Evolutionary conservation across 257 asterid genomes (phyloP).

Genomic region (Solanum chmielewskii): DNA sequence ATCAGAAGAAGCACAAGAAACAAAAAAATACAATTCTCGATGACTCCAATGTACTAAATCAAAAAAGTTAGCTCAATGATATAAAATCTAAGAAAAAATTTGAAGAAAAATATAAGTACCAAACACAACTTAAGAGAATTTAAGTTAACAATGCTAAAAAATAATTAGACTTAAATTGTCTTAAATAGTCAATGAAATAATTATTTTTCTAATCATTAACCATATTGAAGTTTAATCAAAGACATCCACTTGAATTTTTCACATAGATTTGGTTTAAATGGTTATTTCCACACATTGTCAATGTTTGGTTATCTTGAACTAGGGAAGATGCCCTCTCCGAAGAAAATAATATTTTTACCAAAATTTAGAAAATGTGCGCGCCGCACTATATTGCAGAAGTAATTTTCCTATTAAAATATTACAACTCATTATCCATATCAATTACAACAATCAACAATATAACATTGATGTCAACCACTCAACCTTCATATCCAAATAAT

Average conservation of each 20-base stretch:
- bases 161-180: not conserved
- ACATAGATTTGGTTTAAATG: not conserved
- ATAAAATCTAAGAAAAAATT: not conserved
- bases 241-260: slow-evolving; percentile 46
- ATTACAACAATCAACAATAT: not conserved
- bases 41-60: not conserved
- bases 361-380: not conserved
- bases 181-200: not conserved
- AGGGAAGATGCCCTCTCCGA: not conserved
- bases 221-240: slow-evolving; percentile 19
- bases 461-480: not conserved
- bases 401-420: not conserved
- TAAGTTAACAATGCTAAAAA: not conserved
- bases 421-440: not conserved
- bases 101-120: not conserved
- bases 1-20: slow-evolving; percentile 50
- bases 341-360: not conserved
- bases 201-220: not conserved
- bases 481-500: not conserved
- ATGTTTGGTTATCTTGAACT: not conserved
- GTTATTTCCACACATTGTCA: not conserved
- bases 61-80: not conserved
- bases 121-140: not conserved
- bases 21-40: not conserved
- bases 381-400: not conserved